Percentiles rank a stretch among this genome's conserved stretches.
Conservation (phyloP, 2,329 filamentous ascomycete genomes). For the Berkeleyomyces basicola region DNA sequence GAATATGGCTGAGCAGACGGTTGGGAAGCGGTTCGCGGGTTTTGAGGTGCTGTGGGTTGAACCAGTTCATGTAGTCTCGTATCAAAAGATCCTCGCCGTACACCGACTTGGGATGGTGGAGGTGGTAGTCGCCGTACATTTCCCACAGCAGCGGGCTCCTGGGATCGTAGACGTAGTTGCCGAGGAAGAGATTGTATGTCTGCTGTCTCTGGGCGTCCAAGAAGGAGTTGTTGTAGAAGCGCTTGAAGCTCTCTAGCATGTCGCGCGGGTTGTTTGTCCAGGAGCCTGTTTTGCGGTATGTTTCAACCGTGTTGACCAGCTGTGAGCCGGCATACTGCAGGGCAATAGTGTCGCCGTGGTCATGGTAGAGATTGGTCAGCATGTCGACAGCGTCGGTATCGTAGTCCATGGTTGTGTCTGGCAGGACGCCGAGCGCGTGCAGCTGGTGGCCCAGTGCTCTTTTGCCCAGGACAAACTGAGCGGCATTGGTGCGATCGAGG, state of each 20-base stretch:
- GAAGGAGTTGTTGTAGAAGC: slow-evolving; percentile 98
- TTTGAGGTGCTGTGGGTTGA: slow-evolving; percentile 54
- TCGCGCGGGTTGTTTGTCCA: slow-evolving; percentile 96
- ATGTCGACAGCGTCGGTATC: slow-evolving; percentile 92
- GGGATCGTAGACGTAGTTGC: slow-evolving; percentile 79
- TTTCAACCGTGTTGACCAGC: slow-evolving; percentile 97
- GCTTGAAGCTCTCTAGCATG: slow-evolving; percentile 98
- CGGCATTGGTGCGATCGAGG: slow-evolving; percentile 88
- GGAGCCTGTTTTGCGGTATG: slow-evolving; percentile 96
- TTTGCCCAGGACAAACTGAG: slow-evolving; percentile 95
- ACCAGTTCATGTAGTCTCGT: slow-evolving; percentile 75
- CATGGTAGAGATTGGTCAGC: slow-evolving; percentile 96
- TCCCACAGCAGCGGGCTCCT: slow-evolving; percentile 97
- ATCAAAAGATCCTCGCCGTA: slow-evolving; percentile 47
- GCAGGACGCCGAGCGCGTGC: slow-evolving; percentile 76
- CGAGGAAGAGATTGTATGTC: slow-evolving; percentile 91
- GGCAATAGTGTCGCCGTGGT: slow-evolving; percentile 93
- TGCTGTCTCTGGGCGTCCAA: slow-evolving; percentile 95
- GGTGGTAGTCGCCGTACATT: slow-evolving; percentile 82
- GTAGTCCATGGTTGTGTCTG: slow-evolving; percentile 64
- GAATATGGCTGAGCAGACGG: background rate
- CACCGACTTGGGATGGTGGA: slow-evolving; percentile 76
- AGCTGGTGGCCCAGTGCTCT: slow-evolving; percentile 82
- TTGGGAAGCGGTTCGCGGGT: slow-evolving; percentile 38
- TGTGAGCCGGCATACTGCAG: slow-evolving; percentile 96